These are phyloP conservation scores for Mycena floridula DNA, from an alignment of 768 basidiomycete genomes.

Conservation along the genomic window DNA sequence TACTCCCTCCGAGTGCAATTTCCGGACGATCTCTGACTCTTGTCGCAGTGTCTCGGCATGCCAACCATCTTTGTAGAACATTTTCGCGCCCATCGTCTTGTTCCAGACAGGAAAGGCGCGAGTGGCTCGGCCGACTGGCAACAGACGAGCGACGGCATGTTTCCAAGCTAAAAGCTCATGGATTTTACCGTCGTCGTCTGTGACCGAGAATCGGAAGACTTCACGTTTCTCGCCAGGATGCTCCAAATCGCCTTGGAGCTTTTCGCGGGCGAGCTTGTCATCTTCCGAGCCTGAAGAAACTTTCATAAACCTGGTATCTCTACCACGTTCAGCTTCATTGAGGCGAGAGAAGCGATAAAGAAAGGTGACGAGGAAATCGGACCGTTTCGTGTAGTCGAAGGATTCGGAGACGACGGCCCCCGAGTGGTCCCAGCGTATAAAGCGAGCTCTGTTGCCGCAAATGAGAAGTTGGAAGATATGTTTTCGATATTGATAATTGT, in stretches of 20 bases:
- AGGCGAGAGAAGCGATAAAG: conserved; percentile 18
- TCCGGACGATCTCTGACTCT: neutral
- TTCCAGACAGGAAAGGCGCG: conserved; percentile 16
- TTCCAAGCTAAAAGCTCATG: conserved; percentile 1
- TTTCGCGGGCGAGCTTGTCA: neutral
- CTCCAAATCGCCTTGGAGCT: conserved; percentile 1
- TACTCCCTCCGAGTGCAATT: neutral
- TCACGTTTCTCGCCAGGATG: too few relatives aligned
- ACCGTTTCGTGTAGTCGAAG: conserved; percentile 15
- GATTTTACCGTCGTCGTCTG: neutral
- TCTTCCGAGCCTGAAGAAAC: conserved; percentile 1
- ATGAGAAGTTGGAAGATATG: conserved; percentile 24
- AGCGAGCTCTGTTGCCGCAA: conserved; percentile 15
- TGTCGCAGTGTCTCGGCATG: neutral
- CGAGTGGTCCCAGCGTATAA: conserved; percentile 30
- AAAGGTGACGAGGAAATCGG: conserved; percentile 15
- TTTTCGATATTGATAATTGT: conserved; percentile 21
- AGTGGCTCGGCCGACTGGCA: conserved; percentile 16
- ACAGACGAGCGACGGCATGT: neutral
- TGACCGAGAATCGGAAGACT: neutral
- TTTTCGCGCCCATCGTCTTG: neutral
- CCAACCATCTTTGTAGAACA: neutral
- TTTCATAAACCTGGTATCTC: conserved; percentile 13
- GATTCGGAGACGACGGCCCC: conserved; percentile 19
- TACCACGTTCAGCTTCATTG: conserved; percentile 10